These are phyloP conservation scores for Apiospora malaysiana DNA, from an alignment of 2,329 filamentous ascomycete species.

Conservation along the genomic window DNA sequence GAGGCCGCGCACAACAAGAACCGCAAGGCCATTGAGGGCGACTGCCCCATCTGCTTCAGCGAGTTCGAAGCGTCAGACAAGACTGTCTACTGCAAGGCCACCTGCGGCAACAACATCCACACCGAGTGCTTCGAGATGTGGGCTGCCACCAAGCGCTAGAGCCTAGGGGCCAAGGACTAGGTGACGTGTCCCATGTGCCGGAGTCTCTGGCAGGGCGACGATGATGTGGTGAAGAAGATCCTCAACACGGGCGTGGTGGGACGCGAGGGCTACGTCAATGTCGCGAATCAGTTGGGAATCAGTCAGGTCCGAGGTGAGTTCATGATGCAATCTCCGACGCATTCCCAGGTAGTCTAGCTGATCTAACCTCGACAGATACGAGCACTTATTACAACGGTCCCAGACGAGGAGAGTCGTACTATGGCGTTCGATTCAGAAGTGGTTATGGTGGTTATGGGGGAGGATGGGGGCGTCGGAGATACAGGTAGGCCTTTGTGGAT, in stretches of 20 bases:
- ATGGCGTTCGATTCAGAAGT: background rate
- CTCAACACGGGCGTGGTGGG: constrained; percentile 47
- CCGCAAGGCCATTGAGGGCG: constrained; percentile 57
- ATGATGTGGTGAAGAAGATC: constrained; percentile 49
- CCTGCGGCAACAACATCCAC: constrained; percentile 63
- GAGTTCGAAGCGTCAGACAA: constrained; percentile 41
- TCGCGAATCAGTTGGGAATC: constrained; percentile 65
- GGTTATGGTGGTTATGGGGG: background rate
- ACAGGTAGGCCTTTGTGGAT: background rate
- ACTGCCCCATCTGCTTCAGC: constrained; percentile 63
- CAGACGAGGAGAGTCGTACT: background rate
- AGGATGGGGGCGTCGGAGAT: background rate
- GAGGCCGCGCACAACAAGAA: constrained; percentile 39
- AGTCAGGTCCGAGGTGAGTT: constrained; percentile 55
- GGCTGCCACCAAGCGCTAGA: constrained; percentile 53
- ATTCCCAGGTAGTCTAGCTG: too few relatives aligned
- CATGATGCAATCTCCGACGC: background rate
- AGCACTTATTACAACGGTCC: background rate
- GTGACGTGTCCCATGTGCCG: constrained; percentile 69
- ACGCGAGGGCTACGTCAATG: constrained; percentile 65
- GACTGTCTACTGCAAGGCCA: constrained; percentile 57
- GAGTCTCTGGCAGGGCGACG: constrained; percentile 58
- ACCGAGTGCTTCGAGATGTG: constrained; percentile 60
- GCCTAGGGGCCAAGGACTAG: constrained; percentile 31
- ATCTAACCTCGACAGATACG: background rate